These are phyloP conservation scores for Nigrospora osmanthi DNA, from an alignment of 2,329 filamentous ascomycete species.

Conservation along the genomic window DNA sequence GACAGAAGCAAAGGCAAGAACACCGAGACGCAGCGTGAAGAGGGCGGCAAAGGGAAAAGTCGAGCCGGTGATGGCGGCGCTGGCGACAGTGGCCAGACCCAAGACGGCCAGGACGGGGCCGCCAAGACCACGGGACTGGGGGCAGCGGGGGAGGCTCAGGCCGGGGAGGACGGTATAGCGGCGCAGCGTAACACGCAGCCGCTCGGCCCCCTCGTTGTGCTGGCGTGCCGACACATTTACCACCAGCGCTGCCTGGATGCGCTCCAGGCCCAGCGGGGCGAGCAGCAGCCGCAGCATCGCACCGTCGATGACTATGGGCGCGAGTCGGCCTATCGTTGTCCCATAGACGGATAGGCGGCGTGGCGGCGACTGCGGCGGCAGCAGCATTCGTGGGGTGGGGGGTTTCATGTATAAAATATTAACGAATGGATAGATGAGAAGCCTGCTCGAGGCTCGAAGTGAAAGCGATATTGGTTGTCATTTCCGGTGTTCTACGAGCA, in stretches of 20 bases:
- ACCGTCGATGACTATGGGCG: constrained; percentile 33
- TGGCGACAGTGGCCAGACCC: too few relatives aligned
- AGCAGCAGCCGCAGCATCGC: constrained; percentile 28
- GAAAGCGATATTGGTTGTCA: too few relatives aligned
- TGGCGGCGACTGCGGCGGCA: background rate
- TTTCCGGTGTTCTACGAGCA: too few relatives aligned
- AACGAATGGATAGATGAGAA: too few relatives aligned
- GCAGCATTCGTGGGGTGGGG: too few relatives aligned
- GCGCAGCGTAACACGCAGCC: constrained; percentile 23
- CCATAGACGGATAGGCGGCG: constrained; percentile 42
- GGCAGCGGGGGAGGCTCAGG: too few relatives aligned
- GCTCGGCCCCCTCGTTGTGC: constrained; percentile 58
- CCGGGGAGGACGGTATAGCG: too few relatives aligned
- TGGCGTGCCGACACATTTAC: constrained; percentile 65
- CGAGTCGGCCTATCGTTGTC: constrained; percentile 45
- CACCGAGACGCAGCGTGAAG: constrained; percentile 20
- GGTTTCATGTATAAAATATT: too few relatives aligned
- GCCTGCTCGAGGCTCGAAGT: too few relatives aligned
- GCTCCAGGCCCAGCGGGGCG: constrained; percentile 45
- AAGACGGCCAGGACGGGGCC: too few relatives aligned
- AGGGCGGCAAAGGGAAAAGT: constrained; percentile 27
- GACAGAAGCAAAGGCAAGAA: constrained; percentile 29
- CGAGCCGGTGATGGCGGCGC: too few relatives aligned
- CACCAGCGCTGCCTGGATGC: constrained; percentile 63
- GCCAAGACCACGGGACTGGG: too few relatives aligned